phyloP scores from a whole-genome alignment of 1,284 basidiomycete species.

The Rhodotorula sp. region DNA sequence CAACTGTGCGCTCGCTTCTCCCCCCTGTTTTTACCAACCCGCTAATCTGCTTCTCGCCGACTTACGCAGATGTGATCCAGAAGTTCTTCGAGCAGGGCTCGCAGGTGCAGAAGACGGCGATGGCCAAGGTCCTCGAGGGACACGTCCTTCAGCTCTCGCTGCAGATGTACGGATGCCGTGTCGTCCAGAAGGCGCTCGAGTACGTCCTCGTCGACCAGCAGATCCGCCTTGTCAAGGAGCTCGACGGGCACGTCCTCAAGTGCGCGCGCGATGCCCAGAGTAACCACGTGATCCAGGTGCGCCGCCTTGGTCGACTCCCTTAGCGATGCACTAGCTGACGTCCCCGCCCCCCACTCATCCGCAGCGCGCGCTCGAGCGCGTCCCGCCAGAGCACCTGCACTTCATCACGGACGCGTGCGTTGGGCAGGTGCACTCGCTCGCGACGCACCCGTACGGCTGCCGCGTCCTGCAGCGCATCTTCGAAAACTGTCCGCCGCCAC shows the following conservation, averaged over 20 bases:
- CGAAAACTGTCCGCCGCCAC: conserved; percentile 70
- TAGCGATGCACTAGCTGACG: conserved; percentile 43
- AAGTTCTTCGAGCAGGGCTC: conserved; percentile 92
- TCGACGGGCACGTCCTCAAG: conserved; percentile 77
- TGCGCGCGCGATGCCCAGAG: conserved; percentile 93
- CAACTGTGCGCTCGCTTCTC: conserved; percentile 71
- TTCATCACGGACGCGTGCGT: conserved; percentile 74
- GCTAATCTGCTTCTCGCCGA: conserved; percentile 1
- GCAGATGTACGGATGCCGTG: conserved; percentile 89
- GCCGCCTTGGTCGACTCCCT: conserved; percentile 36
- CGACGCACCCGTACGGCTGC: conserved; percentile 91
- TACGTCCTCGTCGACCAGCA: conserved; percentile 76
- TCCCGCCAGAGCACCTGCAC: conserved; percentile 70
- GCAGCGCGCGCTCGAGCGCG: conserved; percentile 81
- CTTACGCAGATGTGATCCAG: conserved; percentile 72
- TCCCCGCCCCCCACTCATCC: conserved; percentile 60
- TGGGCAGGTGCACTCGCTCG: conserved; percentile 78
- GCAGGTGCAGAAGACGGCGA: conserved; percentile 64
- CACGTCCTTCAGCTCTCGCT: conserved; percentile 76
- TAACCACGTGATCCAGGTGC: conserved; percentile 75
- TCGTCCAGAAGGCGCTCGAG: conserved; percentile 70
- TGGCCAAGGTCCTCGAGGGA: conserved; percentile 76
- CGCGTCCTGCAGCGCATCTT: conserved; percentile 92
- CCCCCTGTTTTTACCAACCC: not conserved
- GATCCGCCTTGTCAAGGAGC: conserved; percentile 70